Percentiles rank a stretch among this genome's conserved stretches.
phyloP scores from a whole-genome alignment of 2,329 filamentous ascomycete species.

The Paraphaeosphaeria minitans region DNA sequence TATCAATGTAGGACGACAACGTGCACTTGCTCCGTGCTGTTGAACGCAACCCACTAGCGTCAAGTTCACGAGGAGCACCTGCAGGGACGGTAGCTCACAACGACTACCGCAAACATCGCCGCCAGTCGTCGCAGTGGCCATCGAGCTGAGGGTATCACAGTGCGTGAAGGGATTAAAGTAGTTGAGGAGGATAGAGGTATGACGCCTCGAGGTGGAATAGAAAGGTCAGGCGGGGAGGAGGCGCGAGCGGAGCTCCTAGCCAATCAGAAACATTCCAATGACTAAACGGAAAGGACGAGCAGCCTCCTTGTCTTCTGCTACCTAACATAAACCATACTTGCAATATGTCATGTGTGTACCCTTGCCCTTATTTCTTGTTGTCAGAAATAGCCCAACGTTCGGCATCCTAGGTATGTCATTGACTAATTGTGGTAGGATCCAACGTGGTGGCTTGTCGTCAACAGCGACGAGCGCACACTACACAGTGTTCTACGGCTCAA shows the following conservation, averaged over 20 bases:
- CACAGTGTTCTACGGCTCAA: not conserved
- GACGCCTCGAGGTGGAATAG: not conserved
- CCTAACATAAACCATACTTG: not conserved
- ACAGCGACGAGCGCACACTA: not conserved
- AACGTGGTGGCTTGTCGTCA: not conserved
- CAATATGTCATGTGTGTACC: not conserved
- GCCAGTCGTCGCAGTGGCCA: not conserved
- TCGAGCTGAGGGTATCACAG: not conserved
- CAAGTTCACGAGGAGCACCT: not conserved
- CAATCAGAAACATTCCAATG: constrained; percentile 14
- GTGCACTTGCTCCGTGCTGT: not conserved
- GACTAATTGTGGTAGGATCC: not conserved
- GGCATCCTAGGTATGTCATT: not conserved
- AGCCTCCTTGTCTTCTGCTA: not conserved
- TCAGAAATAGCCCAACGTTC: not conserved
- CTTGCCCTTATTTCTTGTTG: not conserved
- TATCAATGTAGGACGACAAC: not conserved
- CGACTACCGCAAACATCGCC: not conserved
- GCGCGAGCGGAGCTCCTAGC: not conserved
- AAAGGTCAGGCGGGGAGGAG: constrained; percentile 11
- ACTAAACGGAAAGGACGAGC: constrained; percentile 14
- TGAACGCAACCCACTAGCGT: not conserved
- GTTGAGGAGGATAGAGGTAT: not conserved
- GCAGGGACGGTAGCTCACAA: constrained; percentile 1
- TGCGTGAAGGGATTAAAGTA: not conserved